Conservation (phyloP, 140 eudicot species). For the Stevia rebaudiana region DNA sequence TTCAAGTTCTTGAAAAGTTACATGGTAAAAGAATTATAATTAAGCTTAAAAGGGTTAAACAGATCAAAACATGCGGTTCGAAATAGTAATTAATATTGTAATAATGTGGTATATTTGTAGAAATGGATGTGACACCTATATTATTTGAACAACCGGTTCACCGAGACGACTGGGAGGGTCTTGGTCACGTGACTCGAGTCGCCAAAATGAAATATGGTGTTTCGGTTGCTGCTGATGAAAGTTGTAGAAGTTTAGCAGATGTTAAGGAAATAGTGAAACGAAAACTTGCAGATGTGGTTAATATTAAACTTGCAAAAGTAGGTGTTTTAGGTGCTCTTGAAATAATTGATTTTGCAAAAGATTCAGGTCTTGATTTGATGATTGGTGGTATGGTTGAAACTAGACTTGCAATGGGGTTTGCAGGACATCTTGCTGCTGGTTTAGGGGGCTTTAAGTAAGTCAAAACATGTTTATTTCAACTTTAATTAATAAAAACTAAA, state of each 20-base stretch:
- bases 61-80: too few species aligned
- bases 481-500: too few species aligned
- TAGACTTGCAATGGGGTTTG: slow-evolving; percentile 95
- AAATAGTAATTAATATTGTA: too few species aligned
- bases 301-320: slow-evolving; percentile 83
- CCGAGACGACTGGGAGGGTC: slow-evolving; percentile 91
- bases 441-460: slow-evolving; percentile 87
- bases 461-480: too few species aligned
- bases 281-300: slow-evolving; percentile 73
- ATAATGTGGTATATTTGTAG: slow-evolving; percentile 28
- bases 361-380: slow-evolving; percentile 75
- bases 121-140: slow-evolving; percentile 75
- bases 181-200: slow-evolving; percentile 54
- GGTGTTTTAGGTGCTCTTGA: slow-evolving; percentile 86
- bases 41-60: too few species aligned
- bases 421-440: slow-evolving; percentile 96
- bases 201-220: slow-evolving; percentile 74
- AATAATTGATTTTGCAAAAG: slow-evolving; percentile 63
- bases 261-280: slow-evolving; percentile 52
- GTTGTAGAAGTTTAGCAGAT: slow-evolving; percentile 76
- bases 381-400: slow-evolving; percentile 99
- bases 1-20: slow-evolving; percentile 70
- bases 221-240: slow-evolving; percentile 91
- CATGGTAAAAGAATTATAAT: slow-evolving; percentile 53
- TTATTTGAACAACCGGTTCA: slow-evolving; percentile 97